These are phyloP conservation scores for Metschnikowia koreensis DNA, from an alignment of 805 yeast genomes.

Conservation along the genomic window DNA sequence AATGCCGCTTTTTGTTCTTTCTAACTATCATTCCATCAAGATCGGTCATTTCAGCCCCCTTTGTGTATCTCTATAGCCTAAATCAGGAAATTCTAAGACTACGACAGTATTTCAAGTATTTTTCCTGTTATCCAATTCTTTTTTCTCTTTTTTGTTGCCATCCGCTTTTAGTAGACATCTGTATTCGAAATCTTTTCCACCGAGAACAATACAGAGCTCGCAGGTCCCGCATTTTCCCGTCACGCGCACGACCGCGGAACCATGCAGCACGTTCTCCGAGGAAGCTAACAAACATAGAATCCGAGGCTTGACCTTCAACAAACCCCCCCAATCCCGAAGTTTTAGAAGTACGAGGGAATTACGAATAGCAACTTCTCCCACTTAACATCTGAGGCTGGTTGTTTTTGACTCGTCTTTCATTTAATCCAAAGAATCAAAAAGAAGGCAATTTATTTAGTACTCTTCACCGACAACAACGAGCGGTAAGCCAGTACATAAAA, in stretches of 20 bases:
- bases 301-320: not conserved
- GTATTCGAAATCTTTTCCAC: not conserved
- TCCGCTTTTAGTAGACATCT: not conserved
- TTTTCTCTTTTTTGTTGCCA: not conserved
- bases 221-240: conserved; percentile 8
- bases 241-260: conserved; percentile 6
- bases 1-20: not conserved
- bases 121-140: not conserved
- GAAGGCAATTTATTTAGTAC: not conserved
- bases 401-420: not conserved
- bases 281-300: not conserved
- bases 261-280: conserved; percentile 9
- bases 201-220: conserved; percentile 1
- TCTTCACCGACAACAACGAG: not conserved
- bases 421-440: no score
- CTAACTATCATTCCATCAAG: no score
- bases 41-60: no score
- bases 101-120: no score
- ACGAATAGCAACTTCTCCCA: not conserved
- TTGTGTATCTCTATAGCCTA: no score
- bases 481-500: not conserved
- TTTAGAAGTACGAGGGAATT: not conserved
- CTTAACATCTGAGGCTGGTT: not conserved
- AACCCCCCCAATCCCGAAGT: not conserved
- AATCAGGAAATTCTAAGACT: not conserved